Percentiles rank a stretch among this genome's conserved stretches.
Conservation (phyloP, 1,139 yeast genomes). For the Candida neerlandica region DNA sequence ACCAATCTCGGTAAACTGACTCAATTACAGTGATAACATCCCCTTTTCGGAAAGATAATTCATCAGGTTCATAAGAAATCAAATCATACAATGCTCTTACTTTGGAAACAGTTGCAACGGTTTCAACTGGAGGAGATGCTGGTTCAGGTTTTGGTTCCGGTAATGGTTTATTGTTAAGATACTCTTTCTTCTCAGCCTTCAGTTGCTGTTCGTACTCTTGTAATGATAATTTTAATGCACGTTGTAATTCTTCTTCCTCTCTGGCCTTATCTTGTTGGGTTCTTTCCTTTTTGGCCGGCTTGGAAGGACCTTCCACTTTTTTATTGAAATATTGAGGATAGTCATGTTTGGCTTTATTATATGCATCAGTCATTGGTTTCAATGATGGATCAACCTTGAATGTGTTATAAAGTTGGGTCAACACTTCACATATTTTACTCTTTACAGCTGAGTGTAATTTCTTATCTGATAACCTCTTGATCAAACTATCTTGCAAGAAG, state of each 20-base stretch:
- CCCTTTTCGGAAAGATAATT: conserved; percentile 70
- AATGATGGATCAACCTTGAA: conserved; percentile 74
- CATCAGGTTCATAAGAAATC: conserved; percentile 69
- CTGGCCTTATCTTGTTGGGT: conserved; percentile 48
- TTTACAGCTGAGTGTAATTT: conserved; percentile 71
- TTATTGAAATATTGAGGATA: conserved; percentile 45
- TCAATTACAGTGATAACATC: conserved; percentile 85
- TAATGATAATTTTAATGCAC: conserved; percentile 77
- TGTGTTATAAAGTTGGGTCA: conserved; percentile 62
- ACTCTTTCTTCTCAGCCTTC: conserved; percentile 28
- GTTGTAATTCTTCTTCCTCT: conserved; percentile 81
- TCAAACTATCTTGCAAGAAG: conserved; percentile 58
- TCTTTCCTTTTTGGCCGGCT: conserved; percentile 62
- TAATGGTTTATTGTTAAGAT: conserved; percentile 33
- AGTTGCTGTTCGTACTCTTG: conserved; percentile 54
- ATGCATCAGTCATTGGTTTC: conserved; percentile 67
- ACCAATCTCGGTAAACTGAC: conserved; percentile 92
- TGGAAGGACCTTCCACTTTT: conserved; percentile 43
- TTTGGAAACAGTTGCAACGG: conserved; percentile 57
- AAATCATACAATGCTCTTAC: conserved; percentile 88
- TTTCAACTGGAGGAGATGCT: conserved; percentile 22
- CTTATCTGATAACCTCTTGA: conserved; percentile 56
- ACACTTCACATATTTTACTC: conserved; percentile 62
- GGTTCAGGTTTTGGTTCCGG: conserved; percentile 23
- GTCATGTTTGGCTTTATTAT: conserved; percentile 41